Conservation (phyloP, 805 yeast species). For the Kazachstania bromeliacearum region DNA sequence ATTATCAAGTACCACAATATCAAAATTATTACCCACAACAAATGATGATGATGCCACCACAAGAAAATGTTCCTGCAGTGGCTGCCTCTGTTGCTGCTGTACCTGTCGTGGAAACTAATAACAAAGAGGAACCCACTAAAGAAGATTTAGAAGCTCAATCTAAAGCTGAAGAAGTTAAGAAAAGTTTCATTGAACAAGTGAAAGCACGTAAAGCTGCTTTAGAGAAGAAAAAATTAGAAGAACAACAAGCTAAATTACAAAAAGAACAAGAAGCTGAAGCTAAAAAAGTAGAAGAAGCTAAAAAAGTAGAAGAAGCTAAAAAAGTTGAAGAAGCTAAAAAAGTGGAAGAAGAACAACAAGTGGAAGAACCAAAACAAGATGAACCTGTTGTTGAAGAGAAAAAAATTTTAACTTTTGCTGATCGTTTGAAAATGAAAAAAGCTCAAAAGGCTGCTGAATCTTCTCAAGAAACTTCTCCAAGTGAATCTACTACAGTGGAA, state of each 20-base stretch:
- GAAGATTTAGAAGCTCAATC: too few relatives aligned
- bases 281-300: slow-evolving; percentile 1
- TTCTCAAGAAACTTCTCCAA: slow-evolving; percentile 1
- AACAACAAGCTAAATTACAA: slow-evolving; percentile 2
- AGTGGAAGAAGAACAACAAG: slow-evolving; percentile 3
- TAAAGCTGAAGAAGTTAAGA: slow-evolving; percentile 19
- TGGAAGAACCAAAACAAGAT: slow-evolving; percentile 7
- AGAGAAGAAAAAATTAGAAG: slow-evolving; percentile 20
- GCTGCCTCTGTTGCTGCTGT: background rate
- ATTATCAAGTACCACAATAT: background rate
- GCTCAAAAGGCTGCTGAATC: slow-evolving; percentile 6
- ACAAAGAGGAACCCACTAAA: background rate
- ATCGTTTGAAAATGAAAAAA: slow-evolving; percentile 19
- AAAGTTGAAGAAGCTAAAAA: background rate
- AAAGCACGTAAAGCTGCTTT: slow-evolving; percentile 24
- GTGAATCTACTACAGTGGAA: slow-evolving; percentile 4
- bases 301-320: background rate
- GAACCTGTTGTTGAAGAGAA: slow-evolving; percentile 2
- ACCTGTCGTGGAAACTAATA: background rate
- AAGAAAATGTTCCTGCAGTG: background rate
- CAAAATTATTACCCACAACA: background rate
- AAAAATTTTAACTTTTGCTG: slow-evolving; percentile 19
- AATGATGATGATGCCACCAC: background rate
- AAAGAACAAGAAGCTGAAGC: slow-evolving; percentile 5
- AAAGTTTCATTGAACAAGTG: slow-evolving; percentile 24